Base-by-base conservation (phyloP, 192 early-diverging fungal genomes). In the Dissophora globulifera region DNA sequence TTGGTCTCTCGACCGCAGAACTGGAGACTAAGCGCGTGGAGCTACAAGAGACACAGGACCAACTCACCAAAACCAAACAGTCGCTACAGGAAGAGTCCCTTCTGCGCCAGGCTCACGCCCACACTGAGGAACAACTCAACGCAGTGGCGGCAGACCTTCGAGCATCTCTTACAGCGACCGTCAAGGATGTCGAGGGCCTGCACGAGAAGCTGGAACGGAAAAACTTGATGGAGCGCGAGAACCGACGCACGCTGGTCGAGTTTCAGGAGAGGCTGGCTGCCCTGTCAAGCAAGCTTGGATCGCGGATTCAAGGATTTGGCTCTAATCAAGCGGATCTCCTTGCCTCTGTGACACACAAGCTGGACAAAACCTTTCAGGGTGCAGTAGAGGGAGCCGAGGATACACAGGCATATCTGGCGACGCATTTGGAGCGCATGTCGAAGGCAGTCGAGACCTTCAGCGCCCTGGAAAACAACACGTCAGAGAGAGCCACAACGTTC, bases 61-160 rank as follows among this genome's bases (percentile, higher is more conserved):
- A 81, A 29, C 41, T 75, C 40, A 43, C 47, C 13, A 38, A 58
- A 19, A 78, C 79, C 19, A 78, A 66, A 41, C 65, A 58, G 40
- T 27, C 46, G 7, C 50, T 81, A 10, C 52, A 64, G 45, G 75
- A 78, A 23, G 65, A 81, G 52, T 50, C 35, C 15, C 41, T 84
- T 26, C 42, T 88, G 47, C 69, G 82, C 0, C 67, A 76, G 26
- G 84, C 84, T 1, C 87, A 88, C 40, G 80, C 81, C 7, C 53
- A 79, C 23, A 82, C 84, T 25, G 87, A 85, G 32, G 25, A 51
- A 3, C 49, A 67, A 48, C 62, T 88, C 10, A 80, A 84, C 31
- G 23, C 48, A 0, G 40, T 81, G 1, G 84, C 84, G 4, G 35
- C 79, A 43, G 46, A 48, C 27, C 25, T 70, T 17, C 71, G 59